phyloP scores from a whole-genome alignment of 345 rosid genomes.

The Gossypium arboreum region DNA sequence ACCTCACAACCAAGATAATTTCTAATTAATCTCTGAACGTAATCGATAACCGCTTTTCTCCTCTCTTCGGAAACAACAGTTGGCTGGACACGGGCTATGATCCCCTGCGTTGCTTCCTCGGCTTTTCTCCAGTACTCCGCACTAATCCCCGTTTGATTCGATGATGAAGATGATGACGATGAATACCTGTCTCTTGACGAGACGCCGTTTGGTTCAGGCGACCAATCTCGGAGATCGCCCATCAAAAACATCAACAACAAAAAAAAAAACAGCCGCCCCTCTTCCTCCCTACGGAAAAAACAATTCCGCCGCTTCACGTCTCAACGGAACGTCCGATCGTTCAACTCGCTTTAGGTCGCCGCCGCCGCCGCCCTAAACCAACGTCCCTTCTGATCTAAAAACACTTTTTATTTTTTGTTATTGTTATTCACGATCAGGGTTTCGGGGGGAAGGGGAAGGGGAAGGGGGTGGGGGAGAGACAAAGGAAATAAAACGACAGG shows the following conservation, averaged over 20 bases:
- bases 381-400: neutral
- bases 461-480: too few relatives aligned
- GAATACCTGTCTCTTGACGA: conserved; percentile 41
- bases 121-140: conserved; percentile 49
- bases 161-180: conserved; percentile 26
- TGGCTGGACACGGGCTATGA: conserved; percentile 67
- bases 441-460: neutral
- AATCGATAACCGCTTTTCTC: conserved; percentile 61
- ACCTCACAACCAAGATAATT: conserved; percentile 58
- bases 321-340: neutral
- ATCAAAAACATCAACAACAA: conserved; percentile 29
- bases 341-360: neutral
- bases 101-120: conserved; percentile 61
- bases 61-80: conserved; percentile 60
- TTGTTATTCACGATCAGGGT: conserved; percentile 12
- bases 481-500: conserved; percentile 1
- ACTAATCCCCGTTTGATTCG: conserved; percentile 32
- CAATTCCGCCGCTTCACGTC: neutral
- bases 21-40: conserved; percentile 53
- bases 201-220: conserved; percentile 43
- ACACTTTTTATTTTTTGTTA: neutral
- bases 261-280: too few relatives aligned
- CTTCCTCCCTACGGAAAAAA: neutral
- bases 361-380: neutral
- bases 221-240: conserved; percentile 71